These are phyloP conservation scores for Macrolepiota dolichaula DNA, from an alignment of 768 basidiomycete species.

Conservation along the genomic window DNA sequence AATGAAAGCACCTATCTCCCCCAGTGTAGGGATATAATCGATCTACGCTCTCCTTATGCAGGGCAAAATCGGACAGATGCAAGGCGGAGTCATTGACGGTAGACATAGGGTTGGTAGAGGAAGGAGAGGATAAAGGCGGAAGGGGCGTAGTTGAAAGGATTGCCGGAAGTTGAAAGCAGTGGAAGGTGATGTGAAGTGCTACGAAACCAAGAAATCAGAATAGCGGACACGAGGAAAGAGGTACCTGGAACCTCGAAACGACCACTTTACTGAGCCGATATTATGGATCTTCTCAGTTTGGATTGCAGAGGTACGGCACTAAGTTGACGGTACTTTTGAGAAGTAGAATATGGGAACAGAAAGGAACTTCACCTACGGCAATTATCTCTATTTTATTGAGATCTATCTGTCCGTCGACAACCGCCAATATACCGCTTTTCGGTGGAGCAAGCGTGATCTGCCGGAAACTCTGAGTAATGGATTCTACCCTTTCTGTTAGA, in stretches of 20 bases:
- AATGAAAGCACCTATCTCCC: slow-evolving; percentile 58
- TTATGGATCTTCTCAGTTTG: slow-evolving; percentile 51
- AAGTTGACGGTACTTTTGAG: slow-evolving; percentile 42
- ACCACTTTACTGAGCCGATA: slow-evolving; percentile 41
- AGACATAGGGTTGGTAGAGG: slow-evolving; percentile 27
- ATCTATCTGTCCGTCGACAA: slow-evolving; percentile 18
- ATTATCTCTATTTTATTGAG: slow-evolving; percentile 33
- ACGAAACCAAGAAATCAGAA: slow-evolving; percentile 63
- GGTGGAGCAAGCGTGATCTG: neutral
- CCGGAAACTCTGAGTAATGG: slow-evolving; percentile 8
- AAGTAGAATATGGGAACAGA: slow-evolving; percentile 33
- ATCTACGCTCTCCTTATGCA: slow-evolving; percentile 86
- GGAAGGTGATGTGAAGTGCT: slow-evolving; percentile 51
- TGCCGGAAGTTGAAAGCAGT: slow-evolving; percentile 24
- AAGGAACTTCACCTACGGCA: slow-evolving; percentile 28
- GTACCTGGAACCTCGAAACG: slow-evolving; percentile 50
- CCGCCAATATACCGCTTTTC: slow-evolving; percentile 14
- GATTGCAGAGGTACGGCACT: slow-evolving; percentile 44
- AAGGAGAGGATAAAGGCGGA: slow-evolving; percentile 30
- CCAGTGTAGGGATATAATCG: slow-evolving; percentile 84
- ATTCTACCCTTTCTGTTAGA: slow-evolving; percentile 24
- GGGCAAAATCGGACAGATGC: slow-evolving; percentile 62
- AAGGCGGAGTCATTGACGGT: slow-evolving; percentile 30
- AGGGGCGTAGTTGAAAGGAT: slow-evolving; percentile 38
- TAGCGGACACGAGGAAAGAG: slow-evolving; percentile 63